Evolutionary conservation across 306 rosid species (phyloP).

Genomic region (Astragalus membranaceus): DNA sequence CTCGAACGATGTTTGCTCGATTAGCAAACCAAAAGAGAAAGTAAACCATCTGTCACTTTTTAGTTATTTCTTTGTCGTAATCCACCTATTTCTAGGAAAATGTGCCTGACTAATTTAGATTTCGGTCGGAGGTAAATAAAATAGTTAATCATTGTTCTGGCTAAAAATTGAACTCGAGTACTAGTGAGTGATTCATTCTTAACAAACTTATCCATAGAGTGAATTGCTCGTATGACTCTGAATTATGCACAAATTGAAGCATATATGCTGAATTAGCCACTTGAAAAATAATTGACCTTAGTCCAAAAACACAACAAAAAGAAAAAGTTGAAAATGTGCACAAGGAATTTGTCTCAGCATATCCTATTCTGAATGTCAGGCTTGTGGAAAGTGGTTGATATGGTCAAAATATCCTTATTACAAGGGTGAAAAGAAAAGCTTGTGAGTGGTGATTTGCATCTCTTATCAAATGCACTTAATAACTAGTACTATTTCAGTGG

Average conservation of each 20-base stretch:
- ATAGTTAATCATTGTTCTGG: no score
- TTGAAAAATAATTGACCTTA: background rate
- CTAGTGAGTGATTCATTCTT: no score
- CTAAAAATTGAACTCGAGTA: no score
- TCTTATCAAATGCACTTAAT: conserved; percentile 10
- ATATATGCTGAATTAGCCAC: background rate
- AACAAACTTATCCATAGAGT: background rate
- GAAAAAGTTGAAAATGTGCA: conserved; percentile 15
- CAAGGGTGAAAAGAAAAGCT: conserved; percentile 9
- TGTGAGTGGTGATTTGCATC: conserved; percentile 8
- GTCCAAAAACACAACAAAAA: background rate
- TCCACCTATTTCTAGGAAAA: no score
- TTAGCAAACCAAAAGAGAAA: background rate
- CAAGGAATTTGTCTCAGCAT: conserved; percentile 13
- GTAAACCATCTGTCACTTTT: background rate
- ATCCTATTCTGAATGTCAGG: background rate
- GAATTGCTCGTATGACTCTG: background rate
- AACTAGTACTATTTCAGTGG: conserved; percentile 7
- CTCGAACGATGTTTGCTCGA: background rate
- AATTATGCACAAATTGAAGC: conserved; percentile 10
- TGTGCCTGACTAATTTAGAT: no score
- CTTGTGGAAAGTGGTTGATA: conserved; percentile 6
- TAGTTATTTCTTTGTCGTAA: background rate
- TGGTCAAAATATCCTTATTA: conserved; percentile 31
- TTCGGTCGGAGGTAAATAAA: no score